phyloP scores from a whole-genome alignment of 1,139 yeast species.

The Taphrina pruni region DNA sequence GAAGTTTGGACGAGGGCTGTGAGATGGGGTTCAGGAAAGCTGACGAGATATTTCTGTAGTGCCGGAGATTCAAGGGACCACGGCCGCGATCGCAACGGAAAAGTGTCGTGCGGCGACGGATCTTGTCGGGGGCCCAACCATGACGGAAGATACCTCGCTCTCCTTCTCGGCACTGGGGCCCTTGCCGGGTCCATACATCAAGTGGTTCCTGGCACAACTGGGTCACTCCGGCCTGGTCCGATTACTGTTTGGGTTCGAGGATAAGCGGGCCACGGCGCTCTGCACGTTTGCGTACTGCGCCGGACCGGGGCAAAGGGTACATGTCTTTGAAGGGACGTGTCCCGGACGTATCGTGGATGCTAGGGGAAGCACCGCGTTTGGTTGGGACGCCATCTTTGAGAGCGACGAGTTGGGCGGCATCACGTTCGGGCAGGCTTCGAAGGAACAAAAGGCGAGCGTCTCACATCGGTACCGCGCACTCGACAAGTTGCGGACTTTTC shows the following conservation, averaged over 20 bases:
- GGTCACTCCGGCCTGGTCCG: conserved; percentile 71
- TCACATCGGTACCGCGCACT: conserved; percentile 89
- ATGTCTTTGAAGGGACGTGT: conserved; percentile 80
- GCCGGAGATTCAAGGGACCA: conserved; percentile 82
- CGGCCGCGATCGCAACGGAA: conserved; percentile 78
- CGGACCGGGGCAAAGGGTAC: conserved; percentile 74
- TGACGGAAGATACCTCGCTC: conserved; percentile 94
- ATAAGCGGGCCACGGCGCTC: conserved; percentile 83
- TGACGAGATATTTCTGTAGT: conserved; percentile 9
- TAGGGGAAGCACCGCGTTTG: conserved; percentile 80
- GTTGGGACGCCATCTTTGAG: conserved; percentile 61
- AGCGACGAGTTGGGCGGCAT: conserved; percentile 30
- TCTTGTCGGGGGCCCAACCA: conserved; percentile 68
- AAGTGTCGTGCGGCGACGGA: conserved; percentile 81
- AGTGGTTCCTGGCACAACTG: conserved; percentile 80
- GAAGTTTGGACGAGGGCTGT: too few relatives aligned
- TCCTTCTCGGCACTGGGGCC: conserved; percentile 80
- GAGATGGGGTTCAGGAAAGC: neutral
- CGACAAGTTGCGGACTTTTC: conserved; percentile 67
- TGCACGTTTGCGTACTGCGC: conserved; percentile 92
- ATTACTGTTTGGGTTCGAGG: conserved; percentile 78
- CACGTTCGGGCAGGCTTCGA: conserved; percentile 85
- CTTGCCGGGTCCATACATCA: conserved; percentile 90
- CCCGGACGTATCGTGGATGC: conserved; percentile 74
- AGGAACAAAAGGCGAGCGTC: conserved; percentile 72